Evolutionary conservation across 164 flowering plant genomes (phyloP), one percentile per base, ranked within the genome.

Genomic region (Aristolochia fimbriata): DNA sequence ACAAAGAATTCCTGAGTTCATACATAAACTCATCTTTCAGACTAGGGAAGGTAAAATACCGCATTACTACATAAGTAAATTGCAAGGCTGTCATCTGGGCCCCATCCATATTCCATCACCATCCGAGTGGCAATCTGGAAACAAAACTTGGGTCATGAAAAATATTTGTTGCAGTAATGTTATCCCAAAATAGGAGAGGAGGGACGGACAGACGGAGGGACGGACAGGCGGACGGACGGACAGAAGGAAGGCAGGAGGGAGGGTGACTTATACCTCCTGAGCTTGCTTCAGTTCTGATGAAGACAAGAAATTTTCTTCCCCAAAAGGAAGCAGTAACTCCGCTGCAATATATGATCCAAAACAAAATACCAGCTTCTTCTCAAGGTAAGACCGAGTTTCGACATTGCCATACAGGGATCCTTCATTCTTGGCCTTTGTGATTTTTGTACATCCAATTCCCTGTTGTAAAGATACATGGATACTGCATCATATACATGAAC

Each of bases 41-140:
- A 5, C 4, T 37, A 4, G 33, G 43, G 60, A 31, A 43, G 25
- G 53, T 25, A 23, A 37, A 45, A 63, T 89, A 87, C 96, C 85
- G 93, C 84, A 73, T 77, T 84, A 60, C 66, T 74, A 58, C 67
- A 70, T 23, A 80, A 83, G 74, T 89, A 89, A 47, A 93, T 73
- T 63, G 94, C 71, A 58, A 86, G 87, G 74, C 83, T 84, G 62
- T 84, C 93, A 79, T 87, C 97, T 65, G 96, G 94, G 0, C 88
- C 91, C 98, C 98, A 93, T 45, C 98, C 98, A 78, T 80, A 89
- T 76, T 93, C 90, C 71, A 93, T 81, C 68, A 93, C 96, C 98
- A 93, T 93, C 65, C 85, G 64, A 46, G 92, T 86, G 24, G 97
- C 94, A 68, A 93, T 84, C 98, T 89, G 97, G 70, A 31, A 54